These are phyloP conservation scores for Paraurostyla sp. DNA, from an alignment of 73 alveolate species.

Conservation along the genomic window DNA sequence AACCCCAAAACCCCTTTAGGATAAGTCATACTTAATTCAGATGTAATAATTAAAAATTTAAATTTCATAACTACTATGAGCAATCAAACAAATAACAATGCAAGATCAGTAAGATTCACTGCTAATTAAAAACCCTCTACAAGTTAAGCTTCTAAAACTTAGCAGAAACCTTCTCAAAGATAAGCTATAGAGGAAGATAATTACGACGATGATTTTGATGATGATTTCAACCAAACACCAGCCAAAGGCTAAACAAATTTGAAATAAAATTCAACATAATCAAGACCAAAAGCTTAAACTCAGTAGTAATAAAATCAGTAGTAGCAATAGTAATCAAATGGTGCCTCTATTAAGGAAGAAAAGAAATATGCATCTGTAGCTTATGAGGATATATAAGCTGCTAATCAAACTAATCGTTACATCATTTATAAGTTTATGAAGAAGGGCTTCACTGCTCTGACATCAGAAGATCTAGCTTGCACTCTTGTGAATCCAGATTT, in stretches of 20 bases:
- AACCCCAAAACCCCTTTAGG: too few species aligned
- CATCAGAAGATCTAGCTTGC: slow-evolving; percentile 96
- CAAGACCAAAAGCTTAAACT: background rate
- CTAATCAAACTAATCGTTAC: slow-evolving; percentile 42
- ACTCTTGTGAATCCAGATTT: slow-evolving; percentile 93
- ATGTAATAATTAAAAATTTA: too few species aligned
- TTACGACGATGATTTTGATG: slow-evolving; percentile 7
- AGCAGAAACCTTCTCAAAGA: too few species aligned
- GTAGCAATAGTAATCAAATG: background rate
- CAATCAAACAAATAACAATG: too few species aligned
- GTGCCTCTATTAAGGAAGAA: background rate
- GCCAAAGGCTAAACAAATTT: background rate
- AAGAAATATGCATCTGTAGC: background rate
- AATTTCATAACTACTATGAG: too few species aligned
- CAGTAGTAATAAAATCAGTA: background rate
- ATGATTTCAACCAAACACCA: background rate
- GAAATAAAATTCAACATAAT: background rate
- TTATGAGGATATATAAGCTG: slow-evolving; percentile 46
- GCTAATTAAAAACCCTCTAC: too few species aligned
- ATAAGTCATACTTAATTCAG: too few species aligned
- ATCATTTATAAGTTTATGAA: slow-evolving; percentile 87
- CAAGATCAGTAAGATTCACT: too few species aligned
- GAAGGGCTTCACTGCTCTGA: slow-evolving; percentile 94
- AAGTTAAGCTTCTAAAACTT: too few species aligned
- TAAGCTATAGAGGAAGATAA: background rate